These are phyloP conservation scores for Phytophthora colocasiae DNA, from an alignment of 352 stramenopile genomes.

Conservation along the genomic window DNA sequence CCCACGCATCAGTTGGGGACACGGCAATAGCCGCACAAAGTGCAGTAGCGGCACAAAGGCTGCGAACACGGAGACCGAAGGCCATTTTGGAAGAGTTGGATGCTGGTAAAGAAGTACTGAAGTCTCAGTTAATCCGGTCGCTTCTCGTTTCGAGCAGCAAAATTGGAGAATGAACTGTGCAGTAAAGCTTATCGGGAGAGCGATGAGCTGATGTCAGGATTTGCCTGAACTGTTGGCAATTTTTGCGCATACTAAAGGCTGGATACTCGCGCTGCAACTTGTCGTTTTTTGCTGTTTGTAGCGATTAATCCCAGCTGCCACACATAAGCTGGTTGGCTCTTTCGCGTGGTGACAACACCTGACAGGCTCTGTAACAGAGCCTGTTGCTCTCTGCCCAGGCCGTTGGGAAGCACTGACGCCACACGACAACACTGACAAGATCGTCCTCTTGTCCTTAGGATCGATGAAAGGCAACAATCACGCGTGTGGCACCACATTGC, in stretches of 20 bases:
- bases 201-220: conserved; percentile 22
- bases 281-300: conserved; percentile 35
- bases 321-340: conserved; percentile 8
- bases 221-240: conserved; percentile 4
- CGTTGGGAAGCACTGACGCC: conserved; percentile 8
- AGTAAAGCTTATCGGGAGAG: conserved; percentile 17
- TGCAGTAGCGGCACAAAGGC: conserved; percentile 24
- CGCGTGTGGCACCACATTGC: not conserved
- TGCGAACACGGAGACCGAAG: conserved; percentile 28
- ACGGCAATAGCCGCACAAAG: conserved; percentile 24
- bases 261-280: conserved; percentile 21
- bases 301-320: conserved; percentile 27
- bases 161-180: conserved; percentile 32
- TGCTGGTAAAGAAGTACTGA: conserved; percentile 28
- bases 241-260: conserved; percentile 10
- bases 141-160: conserved; percentile 35
- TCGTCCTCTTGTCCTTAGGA: conserved; percentile 20
- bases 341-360: conserved; percentile 18
- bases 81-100: conserved; percentile 14
- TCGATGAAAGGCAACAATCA: not conserved
- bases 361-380: conserved; percentile 2
- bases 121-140: conserved; percentile 23
- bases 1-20: conserved; percentile 44
- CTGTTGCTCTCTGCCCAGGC: not conserved
- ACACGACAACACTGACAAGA: conserved; percentile 6